These are phyloP conservation scores for Panicum virgatum DNA, from an alignment of 202 grass and related monocot genomes.

Conservation along the genomic window DNA sequence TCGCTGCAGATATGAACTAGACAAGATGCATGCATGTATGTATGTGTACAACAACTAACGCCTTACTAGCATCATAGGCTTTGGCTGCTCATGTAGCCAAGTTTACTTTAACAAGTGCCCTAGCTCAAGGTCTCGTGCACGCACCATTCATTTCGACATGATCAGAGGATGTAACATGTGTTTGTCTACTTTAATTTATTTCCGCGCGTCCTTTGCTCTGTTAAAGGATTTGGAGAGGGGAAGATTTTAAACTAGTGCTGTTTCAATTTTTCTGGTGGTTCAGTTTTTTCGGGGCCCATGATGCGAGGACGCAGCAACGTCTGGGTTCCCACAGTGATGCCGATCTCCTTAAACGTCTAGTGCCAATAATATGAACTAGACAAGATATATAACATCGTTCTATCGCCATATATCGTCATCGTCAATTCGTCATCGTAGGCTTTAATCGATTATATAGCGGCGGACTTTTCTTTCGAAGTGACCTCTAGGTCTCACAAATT, in stretches of 20 bases:
- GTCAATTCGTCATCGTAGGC: too few relatives aligned
- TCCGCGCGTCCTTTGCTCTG: not conserved
- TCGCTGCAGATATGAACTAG: constrained; percentile 11
- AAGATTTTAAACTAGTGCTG: not conserved
- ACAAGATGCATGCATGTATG: not conserved
- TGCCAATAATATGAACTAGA: not conserved
- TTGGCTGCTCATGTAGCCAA: not conserved
- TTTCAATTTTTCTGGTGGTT: not conserved
- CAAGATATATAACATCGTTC: not conserved
- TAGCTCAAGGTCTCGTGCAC: not conserved
- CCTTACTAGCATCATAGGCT: not conserved
- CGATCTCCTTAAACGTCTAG: not conserved
- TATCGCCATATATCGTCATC: not conserved
- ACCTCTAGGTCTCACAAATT: not conserved
- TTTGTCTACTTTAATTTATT: not conserved
- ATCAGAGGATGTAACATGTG: not conserved
- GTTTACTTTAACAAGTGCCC: not conserved
- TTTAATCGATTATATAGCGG: not conserved
- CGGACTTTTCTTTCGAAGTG: not conserved
- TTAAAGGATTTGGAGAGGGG: not conserved
- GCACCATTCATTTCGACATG: not conserved
- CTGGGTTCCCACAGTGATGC: not conserved
- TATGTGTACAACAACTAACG: too few relatives aligned
- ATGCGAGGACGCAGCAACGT: not conserved
- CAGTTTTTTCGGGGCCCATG: not conserved